Conservation (phyloP, 371 early-diverging fungal species). For the Mucor velutinosus region DNA sequence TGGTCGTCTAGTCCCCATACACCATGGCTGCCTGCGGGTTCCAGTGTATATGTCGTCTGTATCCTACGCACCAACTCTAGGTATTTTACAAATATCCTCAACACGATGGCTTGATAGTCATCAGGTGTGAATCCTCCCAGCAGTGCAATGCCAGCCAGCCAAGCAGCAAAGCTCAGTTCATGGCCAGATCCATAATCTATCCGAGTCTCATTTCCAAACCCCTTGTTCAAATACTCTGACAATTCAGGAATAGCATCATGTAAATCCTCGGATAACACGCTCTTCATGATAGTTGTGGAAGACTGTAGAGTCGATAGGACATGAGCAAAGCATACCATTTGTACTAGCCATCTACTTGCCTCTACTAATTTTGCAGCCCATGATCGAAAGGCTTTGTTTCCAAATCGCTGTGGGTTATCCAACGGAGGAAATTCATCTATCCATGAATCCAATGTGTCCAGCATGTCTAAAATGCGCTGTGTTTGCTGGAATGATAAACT, state of each 20-base stretch:
- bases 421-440: slow-evolving; percentile 77
- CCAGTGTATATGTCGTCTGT: slow-evolving; percentile 90
- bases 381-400: slow-evolving; percentile 78
- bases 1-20: slow-evolving; percentile 99
- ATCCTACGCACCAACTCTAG: slow-evolving; percentile 81
- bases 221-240: slow-evolving; percentile 72
- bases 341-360: slow-evolving; percentile 19
- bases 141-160: slow-evolving; percentile 77
- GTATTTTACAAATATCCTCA: slow-evolving; percentile 83
- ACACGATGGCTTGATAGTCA: slow-evolving; percentile 76
- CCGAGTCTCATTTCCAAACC: slow-evolving; percentile 93
- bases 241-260: slow-evolving; percentile 71
- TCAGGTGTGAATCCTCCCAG: slow-evolving; percentile 58
- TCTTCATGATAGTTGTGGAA: slow-evolving; percentile 29
- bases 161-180: slow-evolving; percentile 95
- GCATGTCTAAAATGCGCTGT: slow-evolving; percentile 55
- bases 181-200: slow-evolving; percentile 99
- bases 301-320: background rate
- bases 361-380: slow-evolving; percentile 62
- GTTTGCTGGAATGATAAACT: slow-evolving; percentile 42
- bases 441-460: slow-evolving; percentile 74
- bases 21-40: slow-evolving; percentile 99
- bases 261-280: slow-evolving; percentile 37
- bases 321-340: background rate
- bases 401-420: slow-evolving; percentile 73